A percentile compares a stretch with the other conserved stretches of the same genome.
phyloP scores from a whole-genome alignment of 768 basidiomycete genomes.

The Chalciporus pseudorubinellus region DNA sequence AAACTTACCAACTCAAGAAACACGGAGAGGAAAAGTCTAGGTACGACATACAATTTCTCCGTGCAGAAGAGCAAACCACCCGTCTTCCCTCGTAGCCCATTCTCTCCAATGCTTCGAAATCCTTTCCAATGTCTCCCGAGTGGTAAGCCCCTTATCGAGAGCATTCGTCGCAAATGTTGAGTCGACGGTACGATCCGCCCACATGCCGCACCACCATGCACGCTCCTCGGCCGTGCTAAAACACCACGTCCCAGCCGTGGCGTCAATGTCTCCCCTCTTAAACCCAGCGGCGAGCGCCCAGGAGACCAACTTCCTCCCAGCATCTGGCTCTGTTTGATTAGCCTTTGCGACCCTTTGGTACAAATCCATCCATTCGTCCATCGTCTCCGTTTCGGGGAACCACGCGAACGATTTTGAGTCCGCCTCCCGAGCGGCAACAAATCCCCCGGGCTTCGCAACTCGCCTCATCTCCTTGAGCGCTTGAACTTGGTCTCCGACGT shows the following conservation, averaged over 20 bases:
- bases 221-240: slow-evolving; percentile 36
- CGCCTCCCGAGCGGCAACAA: slow-evolving; percentile 45
- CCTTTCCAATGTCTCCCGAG: slow-evolving; percentile 21
- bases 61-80: slow-evolving; percentile 33
- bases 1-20: too few species aligned
- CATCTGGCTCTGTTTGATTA: slow-evolving; percentile 39
- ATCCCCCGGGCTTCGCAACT: slow-evolving; percentile 44
- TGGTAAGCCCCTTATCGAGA: slow-evolving; percentile 25
- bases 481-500: slow-evolving; percentile 40
- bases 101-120: slow-evolving; percentile 25
- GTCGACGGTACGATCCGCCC: slow-evolving; percentile 37
- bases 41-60: slow-evolving; percentile 34
- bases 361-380: slow-evolving; percentile 25
- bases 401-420: slow-evolving; percentile 36
- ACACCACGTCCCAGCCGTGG: slow-evolving; percentile 36
- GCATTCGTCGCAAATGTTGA: slow-evolving; percentile 35
- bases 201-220: slow-evolving; percentile 37
- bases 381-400: slow-evolving; percentile 35
- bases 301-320: slow-evolving; percentile 36
- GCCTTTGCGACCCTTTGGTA: slow-evolving; percentile 22
- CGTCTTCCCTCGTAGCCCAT: slow-evolving; percentile 34
- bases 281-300: slow-evolving; percentile 42
- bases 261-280: slow-evolving; percentile 22
- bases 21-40: slow-evolving; percentile 18
- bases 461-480: slow-evolving; percentile 47